Percentiles rank a stretch among this genome's conserved stretches.
Conservation (phyloP, 2,329 filamentous ascomycete genomes). For the Aspergillus sp. region DNA sequence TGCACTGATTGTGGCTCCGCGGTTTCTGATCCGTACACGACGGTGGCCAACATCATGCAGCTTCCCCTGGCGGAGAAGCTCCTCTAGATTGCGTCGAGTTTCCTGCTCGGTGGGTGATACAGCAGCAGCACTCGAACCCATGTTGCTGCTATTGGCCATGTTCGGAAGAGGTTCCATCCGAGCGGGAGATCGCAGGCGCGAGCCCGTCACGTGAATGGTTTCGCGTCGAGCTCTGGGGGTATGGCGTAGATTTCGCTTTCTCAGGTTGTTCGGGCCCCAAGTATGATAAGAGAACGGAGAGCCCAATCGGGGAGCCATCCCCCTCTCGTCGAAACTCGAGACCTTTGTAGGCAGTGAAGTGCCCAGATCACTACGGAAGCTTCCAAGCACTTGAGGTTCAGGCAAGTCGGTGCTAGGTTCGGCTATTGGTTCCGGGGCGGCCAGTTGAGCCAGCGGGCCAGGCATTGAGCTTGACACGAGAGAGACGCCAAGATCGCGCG, state of each 20-base stretch:
- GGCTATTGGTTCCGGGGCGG: constrained; percentile 32
- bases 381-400: constrained; percentile 37
- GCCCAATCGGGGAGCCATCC: constrained; percentile 48
- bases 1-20: constrained; percentile 65
- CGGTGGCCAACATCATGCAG: constrained; percentile 56
- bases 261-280: constrained; percentile 51
- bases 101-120: constrained; percentile 60
- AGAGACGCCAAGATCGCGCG: constrained; percentile 51
- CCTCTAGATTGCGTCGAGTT: constrained; percentile 59
- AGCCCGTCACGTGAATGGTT: constrained; percentile 51
- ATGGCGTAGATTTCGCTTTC: constrained; percentile 35
- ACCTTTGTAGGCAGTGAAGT: constrained; percentile 20
- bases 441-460: constrained; percentile 41
- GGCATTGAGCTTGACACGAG: constrained; percentile 48
- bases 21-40: constrained; percentile 63
- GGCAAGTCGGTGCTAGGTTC: constrained; percentile 40
- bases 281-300: constrained; percentile 56
- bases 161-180: constrained; percentile 60
- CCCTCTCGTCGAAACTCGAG: constrained; percentile 24
- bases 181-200: constrained; percentile 56
- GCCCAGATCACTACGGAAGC: constrained; percentile 7
- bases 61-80: constrained; percentile 45
- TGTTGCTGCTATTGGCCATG: constrained; percentile 47
- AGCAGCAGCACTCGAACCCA: constrained; percentile 44
- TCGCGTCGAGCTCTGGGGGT: constrained; percentile 43